A percentile compares a stretch with the other conserved stretches of the same genome.
Evolutionary conservation across 1,284 basidiomycete species (phyloP).

Genomic region (Caloboletus inedulis): DNA sequence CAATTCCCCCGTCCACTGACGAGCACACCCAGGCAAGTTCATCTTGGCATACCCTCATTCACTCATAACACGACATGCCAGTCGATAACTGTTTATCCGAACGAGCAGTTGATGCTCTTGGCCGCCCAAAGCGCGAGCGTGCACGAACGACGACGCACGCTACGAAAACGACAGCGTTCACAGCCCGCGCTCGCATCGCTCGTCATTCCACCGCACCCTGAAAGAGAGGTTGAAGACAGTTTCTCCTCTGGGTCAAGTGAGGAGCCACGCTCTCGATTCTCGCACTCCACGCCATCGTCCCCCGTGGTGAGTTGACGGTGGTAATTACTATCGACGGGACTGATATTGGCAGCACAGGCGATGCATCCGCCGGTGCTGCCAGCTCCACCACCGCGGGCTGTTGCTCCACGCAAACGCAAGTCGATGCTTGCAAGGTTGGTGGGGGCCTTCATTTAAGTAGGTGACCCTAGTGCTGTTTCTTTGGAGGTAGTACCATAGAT

Average conservation of each 20-base stretch:
- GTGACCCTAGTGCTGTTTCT: not conserved
- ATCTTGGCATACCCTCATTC: not conserved
- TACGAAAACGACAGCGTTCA: conserved; percentile 12
- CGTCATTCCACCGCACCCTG: conserved; percentile 1
- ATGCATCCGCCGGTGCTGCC: conserved; percentile 2
- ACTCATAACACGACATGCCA: not conserved
- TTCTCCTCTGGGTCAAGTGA: conserved; percentile 14
- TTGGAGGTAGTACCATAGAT: no score
- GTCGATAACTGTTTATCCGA: not conserved
- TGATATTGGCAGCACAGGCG: conserved; percentile 3
- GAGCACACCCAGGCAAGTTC: conserved; percentile 9
- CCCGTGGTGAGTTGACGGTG: conserved; percentile 16
- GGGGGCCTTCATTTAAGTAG: conserved; percentile 7
- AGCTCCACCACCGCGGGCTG: no score
- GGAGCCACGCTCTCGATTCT: conserved; percentile 26
- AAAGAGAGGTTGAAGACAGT: not conserved
- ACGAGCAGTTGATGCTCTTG: conserved; percentile 19
- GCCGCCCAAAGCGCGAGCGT: conserved; percentile 19
- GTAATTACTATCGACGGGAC: not conserved
- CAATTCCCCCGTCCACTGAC: not conserved
- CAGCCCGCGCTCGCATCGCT: conserved; percentile 4
- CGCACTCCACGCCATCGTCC: conserved; percentile 14
- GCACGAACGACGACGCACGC: conserved; percentile 16
- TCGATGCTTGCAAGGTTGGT: conserved; percentile 17
- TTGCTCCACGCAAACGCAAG: conserved; percentile 10